These are phyloP conservation scores for Wickerhamomyces sp. DNA, from an alignment of 1,139 yeast genomes.

Conservation along the genomic window DNA sequence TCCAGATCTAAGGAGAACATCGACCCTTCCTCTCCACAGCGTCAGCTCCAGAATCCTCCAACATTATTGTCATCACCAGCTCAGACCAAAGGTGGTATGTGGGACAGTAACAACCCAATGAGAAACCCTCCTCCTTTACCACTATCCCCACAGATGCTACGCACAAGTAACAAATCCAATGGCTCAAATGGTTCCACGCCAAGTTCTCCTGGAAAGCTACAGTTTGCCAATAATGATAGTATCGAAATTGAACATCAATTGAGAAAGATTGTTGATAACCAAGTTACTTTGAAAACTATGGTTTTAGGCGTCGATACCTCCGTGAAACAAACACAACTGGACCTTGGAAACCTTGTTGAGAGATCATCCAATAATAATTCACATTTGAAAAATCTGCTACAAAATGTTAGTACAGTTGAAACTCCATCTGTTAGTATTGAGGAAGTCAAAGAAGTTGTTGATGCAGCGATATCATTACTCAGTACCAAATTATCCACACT, in stretches of 20 bases:
- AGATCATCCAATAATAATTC: constrained; percentile 40
- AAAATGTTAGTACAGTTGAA: constrained; percentile 11
- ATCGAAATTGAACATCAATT: constrained; percentile 28
- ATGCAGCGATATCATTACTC: neutral
- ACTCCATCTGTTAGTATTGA: neutral
- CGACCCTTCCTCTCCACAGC: constrained; percentile 6
- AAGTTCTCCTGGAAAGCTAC: constrained; percentile 23
- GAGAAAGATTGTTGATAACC: constrained; percentile 25
- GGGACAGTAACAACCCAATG: constrained; percentile 34
- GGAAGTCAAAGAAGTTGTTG: constrained; percentile 1
- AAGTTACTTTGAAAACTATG: constrained; percentile 24
- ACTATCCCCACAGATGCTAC: constrained; percentile 24
- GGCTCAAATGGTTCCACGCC: constrained; percentile 17
- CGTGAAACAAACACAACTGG: constrained; percentile 34
- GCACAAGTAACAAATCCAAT: constrained; percentile 6
- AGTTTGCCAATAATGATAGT: constrained; percentile 16
- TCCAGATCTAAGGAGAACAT: constrained; percentile 2
- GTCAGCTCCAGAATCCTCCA: constrained; percentile 3
- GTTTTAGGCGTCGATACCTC: constrained; percentile 29
- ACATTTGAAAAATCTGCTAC: constrained; percentile 31
- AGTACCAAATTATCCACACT: neutral
- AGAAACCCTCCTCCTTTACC: constrained; percentile 36
- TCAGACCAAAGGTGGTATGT: constrained; percentile 14
- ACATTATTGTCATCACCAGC: constrained; percentile 5
- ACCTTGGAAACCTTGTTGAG: constrained; percentile 34